Base-by-base conservation (phyloP, 768 basidiomycete species). In the Rhizopogon vinicolor region DNA sequence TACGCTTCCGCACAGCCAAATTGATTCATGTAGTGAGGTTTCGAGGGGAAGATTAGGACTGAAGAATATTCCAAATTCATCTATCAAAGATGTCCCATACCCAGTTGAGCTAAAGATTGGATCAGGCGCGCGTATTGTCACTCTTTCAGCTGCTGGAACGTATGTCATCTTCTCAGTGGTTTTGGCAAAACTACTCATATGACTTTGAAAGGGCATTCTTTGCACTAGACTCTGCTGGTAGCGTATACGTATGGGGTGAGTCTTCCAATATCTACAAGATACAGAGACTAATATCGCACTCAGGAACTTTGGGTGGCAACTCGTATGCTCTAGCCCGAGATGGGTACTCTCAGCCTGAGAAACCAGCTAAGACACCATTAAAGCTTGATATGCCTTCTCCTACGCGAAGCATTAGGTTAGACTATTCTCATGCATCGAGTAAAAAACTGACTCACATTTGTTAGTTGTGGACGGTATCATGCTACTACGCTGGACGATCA, bases 111-210 rank as follows among this genome's bases (percentile, higher is more conserved):
- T 94, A 42, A 72, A 68, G 41, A 75, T 93, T 44, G 60, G 51
- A 41, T 81, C 82, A 13, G 78, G 78, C 33, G 78, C 73, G 16
- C 80, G 83, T 12, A 80, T 93, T 53, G 89, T 94, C 40, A 81
- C 75, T 57, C 73, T 95, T 41, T 80, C 83, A 41, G 89, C 92
- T 0, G 87, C 90, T 18, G 93, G 93, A 64, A 93, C 89, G 92
- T 90, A 63, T 59, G 84, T 71, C 28, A 51, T 49, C 42, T 45
- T 22, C 48, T 40, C 35, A 57, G 51, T 25, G 31, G 45, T 48
- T 49, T 44, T 56, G 46, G 29, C 52, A 53, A 41, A 8, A 31
- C 41, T 35, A 25, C 35, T n/a, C 29, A 35, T 46, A 41, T 52
- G 22, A 16, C 8, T 49, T 14, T 37, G 19, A 31, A 56, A 93